Conservation (phyloP, 2,329 filamentous ascomycete genomes). For the Botrytis hyacinthi region DNA sequence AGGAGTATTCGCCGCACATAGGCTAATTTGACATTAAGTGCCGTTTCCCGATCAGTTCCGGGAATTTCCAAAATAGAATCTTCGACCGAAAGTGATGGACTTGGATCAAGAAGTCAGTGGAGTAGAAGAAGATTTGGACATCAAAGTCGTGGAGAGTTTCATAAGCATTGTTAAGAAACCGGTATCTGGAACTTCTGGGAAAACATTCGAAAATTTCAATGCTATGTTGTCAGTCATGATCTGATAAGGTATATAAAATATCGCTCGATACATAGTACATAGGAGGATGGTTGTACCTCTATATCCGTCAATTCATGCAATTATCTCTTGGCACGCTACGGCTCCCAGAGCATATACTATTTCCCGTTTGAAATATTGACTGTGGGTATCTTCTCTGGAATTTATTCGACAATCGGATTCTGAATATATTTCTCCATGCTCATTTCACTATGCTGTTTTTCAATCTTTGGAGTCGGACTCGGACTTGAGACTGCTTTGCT, state of each 20-base stretch:
- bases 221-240: background rate
- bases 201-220: background rate
- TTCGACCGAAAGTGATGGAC: conserved; percentile 1
- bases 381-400: background rate
- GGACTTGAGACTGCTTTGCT: conserved; percentile 5
- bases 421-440: background rate
- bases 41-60: conserved; percentile 9
- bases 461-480: background rate
- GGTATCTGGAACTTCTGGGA: background rate
- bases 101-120: background rate
- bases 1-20: background rate
- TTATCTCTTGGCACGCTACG: background rate
- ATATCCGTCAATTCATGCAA: background rate
- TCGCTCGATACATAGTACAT: background rate
- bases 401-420: background rate
- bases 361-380: background rate
- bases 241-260: background rate
- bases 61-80: conserved; percentile 8
- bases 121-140: background rate
- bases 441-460: background rate
- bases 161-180: background rate
- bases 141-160: background rate
- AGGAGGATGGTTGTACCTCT: background rate
- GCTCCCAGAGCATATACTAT: background rate
- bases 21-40: conserved; percentile 8